These are phyloP conservation scores for Phalaenopsis equestris DNA, from an alignment of 106 monocot species.

Conservation along the genomic window DNA sequence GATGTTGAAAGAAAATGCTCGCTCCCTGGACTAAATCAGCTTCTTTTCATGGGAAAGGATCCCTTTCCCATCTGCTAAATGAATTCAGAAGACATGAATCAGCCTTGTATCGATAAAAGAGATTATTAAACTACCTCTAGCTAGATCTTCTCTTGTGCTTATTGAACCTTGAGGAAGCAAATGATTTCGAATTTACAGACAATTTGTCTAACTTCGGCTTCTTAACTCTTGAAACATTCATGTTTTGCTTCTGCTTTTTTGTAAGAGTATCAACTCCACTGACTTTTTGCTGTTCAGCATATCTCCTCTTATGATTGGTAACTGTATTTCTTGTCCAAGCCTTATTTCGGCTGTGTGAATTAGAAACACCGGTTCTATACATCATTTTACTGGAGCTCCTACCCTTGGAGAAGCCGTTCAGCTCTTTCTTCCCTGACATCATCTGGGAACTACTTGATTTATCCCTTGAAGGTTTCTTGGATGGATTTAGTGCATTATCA, in stretches of 20 bases:
- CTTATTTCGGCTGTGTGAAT: neutral
- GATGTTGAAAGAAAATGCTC: neutral
- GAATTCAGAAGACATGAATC: neutral
- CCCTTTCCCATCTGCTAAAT: too few relatives aligned
- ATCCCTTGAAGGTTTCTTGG: neutral
- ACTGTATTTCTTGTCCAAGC: neutral
- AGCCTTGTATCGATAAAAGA: neutral
- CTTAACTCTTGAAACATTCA: neutral
- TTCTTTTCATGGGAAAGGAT: too few relatives aligned
- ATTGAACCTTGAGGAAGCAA: neutral
- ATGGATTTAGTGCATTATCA: neutral
- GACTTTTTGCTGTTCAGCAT: neutral
- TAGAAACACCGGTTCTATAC: neutral
- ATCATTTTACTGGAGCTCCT: neutral
- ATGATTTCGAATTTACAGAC: neutral
- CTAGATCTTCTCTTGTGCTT: neutral
- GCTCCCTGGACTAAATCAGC: too few relatives aligned
- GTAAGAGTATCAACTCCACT: neutral
- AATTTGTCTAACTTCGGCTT: neutral
- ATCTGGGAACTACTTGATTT: neutral
- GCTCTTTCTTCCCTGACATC: conserved; percentile 14
- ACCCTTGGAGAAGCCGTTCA: neutral
- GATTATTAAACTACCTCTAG: neutral
- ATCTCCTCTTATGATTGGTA: conserved; percentile 19
- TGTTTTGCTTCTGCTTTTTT: neutral